Percentiles rank a stretch among this genome's conserved stretches.
Conservation (phyloP, 1,284 basidiomycete species). For the Leccinum pachyderme region DNA sequence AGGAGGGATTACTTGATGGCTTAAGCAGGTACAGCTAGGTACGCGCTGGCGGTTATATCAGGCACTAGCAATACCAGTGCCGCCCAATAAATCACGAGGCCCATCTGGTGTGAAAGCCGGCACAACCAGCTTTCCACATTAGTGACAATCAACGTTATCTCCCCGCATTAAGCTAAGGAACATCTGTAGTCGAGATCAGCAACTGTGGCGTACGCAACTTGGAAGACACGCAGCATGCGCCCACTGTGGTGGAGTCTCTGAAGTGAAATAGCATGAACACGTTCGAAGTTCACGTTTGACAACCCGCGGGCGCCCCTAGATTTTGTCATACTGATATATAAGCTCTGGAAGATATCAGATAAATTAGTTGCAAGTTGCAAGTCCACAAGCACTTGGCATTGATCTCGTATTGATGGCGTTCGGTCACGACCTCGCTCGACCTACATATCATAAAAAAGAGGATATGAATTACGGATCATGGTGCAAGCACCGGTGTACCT, state of each 20-base stretch:
- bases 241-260: not conserved
- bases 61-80: conserved; percentile 6
- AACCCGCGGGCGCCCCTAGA: conserved; percentile 5
- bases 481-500: not conserved
- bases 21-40: not conserved
- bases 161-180: conserved; percentile 28
- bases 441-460: not conserved
- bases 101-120: conserved; percentile 10
- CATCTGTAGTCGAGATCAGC: conserved; percentile 15
- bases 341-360: conserved; percentile 7
- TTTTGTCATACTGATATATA: conserved; percentile 9
- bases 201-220: not conserved
- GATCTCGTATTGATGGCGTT: conserved; percentile 4
- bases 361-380: conserved; percentile 1
- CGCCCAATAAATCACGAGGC: conserved; percentile 13
- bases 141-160: conserved; percentile 19
- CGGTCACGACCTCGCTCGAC: conserved; percentile 1
- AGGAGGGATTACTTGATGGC: not conserved
- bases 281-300: conserved; percentile 4
- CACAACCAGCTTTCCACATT: conserved; percentile 23
- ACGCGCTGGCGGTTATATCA: not conserved
- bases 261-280: conserved; percentile 8
- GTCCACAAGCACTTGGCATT: not conserved
- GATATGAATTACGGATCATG: conserved; percentile 11
- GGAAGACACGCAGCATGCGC: not conserved